Evolutionary conservation across 2,329 filamentous ascomycete genomes (phyloP), one percentile per base, ranked within the genome.

Genomic region (Gliomastix tumulicola): DNA sequence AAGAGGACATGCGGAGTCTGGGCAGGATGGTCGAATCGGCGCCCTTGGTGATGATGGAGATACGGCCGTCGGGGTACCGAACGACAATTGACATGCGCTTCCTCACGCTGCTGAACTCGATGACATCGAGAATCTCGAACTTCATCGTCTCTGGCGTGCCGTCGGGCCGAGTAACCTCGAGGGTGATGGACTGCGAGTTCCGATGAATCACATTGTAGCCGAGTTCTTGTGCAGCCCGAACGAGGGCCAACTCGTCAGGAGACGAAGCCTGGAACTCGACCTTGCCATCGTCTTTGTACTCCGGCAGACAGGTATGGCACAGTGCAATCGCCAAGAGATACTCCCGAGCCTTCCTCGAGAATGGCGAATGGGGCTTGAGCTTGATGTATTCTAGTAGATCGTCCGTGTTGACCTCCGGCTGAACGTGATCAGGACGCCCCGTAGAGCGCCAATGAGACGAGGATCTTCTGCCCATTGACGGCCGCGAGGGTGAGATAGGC

Each of bases 51-150:
- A 95, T 81, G 3, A 96, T 66, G 50, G 82, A 89, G 34, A 94
- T 80, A 12, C 82, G 78, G 3, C 82, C 78, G 49, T 94, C 84
- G 0, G 89, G 88, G 55, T 86, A 88, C n/a, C 85, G 81, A 3
- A 95, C 77, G 19, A 95, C 63, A 30, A 95, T 79, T 0, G 88
- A 90, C 89, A 96, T 95, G 28, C 89, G 75, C 62, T 95, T 95
- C 18, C 89, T 74, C 43, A 83, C 79, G 59, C 86, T 94, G 42
- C 84, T 92, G 49, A 96, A 96, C 52, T 95, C 89, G 40, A 96
- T 87, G 5, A 94, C 74, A 49, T 95, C 87, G 21, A 95, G 62
- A 5, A 95, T 74, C 43, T 94, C 77, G 48, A 90, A 96, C 1
- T 68, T 70, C 48, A 87, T 80, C 3, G 71, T 66, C 4, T 69